A percentile compares a stretch with the other conserved stretches of the same genome.
These are phyloP conservation scores for Thelonectria olida DNA, from an alignment of 2,329 filamentous ascomycete species.

Conservation along the genomic window DNA sequence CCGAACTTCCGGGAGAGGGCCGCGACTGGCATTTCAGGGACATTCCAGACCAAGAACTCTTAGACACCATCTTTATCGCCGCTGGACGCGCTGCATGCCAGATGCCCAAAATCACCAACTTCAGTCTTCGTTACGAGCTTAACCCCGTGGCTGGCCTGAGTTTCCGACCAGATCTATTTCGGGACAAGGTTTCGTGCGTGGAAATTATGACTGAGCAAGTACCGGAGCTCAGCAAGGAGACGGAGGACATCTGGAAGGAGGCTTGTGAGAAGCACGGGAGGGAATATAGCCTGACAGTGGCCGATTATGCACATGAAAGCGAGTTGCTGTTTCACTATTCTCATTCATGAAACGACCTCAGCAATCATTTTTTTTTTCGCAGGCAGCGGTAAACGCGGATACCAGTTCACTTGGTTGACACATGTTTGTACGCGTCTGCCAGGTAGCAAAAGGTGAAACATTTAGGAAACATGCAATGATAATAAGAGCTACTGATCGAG, in stretches of 20 bases:
- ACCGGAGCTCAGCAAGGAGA: background rate
- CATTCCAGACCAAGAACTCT: background rate
- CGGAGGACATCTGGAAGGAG: background rate
- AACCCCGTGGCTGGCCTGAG: too few relatives aligned
- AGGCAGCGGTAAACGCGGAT: too few relatives aligned
- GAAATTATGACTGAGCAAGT: background rate
- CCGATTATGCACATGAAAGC: too few relatives aligned
- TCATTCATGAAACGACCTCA: too few relatives aligned
- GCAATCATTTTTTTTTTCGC: too few relatives aligned
- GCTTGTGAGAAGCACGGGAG: background rate
- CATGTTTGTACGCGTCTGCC: too few relatives aligned
- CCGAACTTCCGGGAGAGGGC: slow-evolving; percentile 7
- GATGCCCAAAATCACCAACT: background rate
- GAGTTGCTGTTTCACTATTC: too few relatives aligned
- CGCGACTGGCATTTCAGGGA: background rate
- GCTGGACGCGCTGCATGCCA: background rate
- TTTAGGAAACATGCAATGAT: too few relatives aligned
- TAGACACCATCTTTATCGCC: background rate
- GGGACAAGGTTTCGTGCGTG: background rate
- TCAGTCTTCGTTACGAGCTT: too few relatives aligned
- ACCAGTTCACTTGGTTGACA: too few relatives aligned
- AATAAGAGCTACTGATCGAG: too few relatives aligned
- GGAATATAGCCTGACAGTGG: background rate
- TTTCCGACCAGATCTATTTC: background rate
- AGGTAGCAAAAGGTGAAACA: too few relatives aligned